A percentile compares a stretch with the other conserved stretches of the same genome.
Evolutionary conservation across 2,329 filamentous ascomycete species (phyloP).

Genomic region (Ophiosphaerella narmari): DNA sequence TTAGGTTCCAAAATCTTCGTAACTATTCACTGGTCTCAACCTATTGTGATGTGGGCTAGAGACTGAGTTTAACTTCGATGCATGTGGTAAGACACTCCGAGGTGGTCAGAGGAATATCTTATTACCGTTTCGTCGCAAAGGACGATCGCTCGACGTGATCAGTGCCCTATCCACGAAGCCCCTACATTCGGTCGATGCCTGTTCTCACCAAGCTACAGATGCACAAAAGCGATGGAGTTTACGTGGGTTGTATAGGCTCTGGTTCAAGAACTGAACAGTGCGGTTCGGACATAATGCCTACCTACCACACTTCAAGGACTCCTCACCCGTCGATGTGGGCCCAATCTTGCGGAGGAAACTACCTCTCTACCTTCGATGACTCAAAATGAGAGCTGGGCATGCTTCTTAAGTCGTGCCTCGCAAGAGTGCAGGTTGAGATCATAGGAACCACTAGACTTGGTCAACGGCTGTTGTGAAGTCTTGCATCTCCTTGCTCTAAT

Average conservation of each 20-base stretch:
- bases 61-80: constrained; percentile 35
- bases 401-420: too few relatives aligned
- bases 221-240: constrained; percentile 10
- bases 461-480: too few relatives aligned
- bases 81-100: constrained; percentile 36
- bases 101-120: constrained; percentile 27
- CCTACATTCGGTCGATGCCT: constrained; percentile 31
- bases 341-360: too few relatives aligned
- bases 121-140: constrained; percentile 22
- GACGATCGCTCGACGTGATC: constrained; percentile 22
- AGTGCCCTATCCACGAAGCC: constrained; percentile 26
- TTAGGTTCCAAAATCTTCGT: too few relatives aligned
- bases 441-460: too few relatives aligned
- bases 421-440: too few relatives aligned
- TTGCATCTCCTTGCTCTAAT: too few relatives aligned
- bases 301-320: neutral
- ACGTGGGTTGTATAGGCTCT: constrained; percentile 8
- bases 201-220: constrained; percentile 37
- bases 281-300: neutral
- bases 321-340: too few relatives aligned
- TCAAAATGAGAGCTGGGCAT: too few relatives aligned
- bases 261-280: neutral
- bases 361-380: too few relatives aligned
- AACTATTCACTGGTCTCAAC: too few relatives aligned
- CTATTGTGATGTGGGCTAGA: neutral